Conservation (phyloP, 805 yeast genomes). For the Metschnikowia anglica region DNA sequence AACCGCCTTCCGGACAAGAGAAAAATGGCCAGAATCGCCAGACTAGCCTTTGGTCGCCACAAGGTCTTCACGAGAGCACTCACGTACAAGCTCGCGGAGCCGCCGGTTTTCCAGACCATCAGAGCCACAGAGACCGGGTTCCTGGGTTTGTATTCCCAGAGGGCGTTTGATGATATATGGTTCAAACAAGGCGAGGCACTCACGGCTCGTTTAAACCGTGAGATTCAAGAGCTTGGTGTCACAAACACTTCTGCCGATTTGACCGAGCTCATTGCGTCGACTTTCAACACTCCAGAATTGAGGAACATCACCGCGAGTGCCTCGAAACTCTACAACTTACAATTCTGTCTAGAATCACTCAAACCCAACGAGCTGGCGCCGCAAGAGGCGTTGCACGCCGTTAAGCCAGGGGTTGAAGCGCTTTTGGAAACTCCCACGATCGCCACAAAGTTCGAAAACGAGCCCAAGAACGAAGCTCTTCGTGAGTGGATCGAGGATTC, state of each 20-base stretch:
- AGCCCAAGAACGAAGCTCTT: constrained; percentile 36
- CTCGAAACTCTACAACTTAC: constrained; percentile 48
- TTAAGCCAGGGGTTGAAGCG: constrained; percentile 27
- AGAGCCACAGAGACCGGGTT: constrained; percentile 36
- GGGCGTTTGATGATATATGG: constrained; percentile 54
- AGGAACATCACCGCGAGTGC: constrained; percentile 45
- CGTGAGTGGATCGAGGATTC: constrained; percentile 51
- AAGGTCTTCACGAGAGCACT: constrained; percentile 18
- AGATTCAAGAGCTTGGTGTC: constrained; percentile 29
- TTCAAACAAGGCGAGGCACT: constrained; percentile 42
- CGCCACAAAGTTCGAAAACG: constrained; percentile 30
- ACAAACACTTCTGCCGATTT: constrained; percentile 28
- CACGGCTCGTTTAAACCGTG: constrained; percentile 41
- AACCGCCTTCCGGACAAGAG: background rate
- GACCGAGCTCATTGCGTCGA: constrained; percentile 38
- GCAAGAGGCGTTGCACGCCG: constrained; percentile 1
- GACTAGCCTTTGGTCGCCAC: constrained; percentile 4
- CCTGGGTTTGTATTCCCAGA: constrained; percentile 47
- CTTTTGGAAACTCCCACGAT: constrained; percentile 48
- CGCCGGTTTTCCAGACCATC: constrained; percentile 31
- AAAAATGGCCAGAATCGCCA: constrained; percentile 4
- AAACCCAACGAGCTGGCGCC: constrained; percentile 21
- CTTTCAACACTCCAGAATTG: constrained; percentile 47
- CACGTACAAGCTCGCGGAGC: constrained; percentile 37
- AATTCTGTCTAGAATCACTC: constrained; percentile 48